Conservation (phyloP, 352 stramenopile genomes). For the Thalassiosira exigua region DNA sequence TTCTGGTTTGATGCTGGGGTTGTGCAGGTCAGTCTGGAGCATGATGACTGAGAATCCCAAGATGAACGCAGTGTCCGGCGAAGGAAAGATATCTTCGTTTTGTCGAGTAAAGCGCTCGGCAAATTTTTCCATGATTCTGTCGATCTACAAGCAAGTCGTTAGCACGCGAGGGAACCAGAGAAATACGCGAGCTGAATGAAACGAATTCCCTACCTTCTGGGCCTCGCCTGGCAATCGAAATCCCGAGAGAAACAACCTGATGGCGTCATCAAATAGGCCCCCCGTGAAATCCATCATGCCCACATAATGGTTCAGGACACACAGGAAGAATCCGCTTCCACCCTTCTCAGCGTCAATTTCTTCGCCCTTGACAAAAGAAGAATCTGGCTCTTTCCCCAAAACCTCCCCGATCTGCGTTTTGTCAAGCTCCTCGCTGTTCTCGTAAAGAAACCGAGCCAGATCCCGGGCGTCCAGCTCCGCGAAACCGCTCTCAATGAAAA, state of each 20-base stretch:
- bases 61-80: conserved; percentile 98
- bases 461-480: conserved; percentile 90
- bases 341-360: conserved; percentile 74
- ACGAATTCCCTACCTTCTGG: conserved; percentile 84
- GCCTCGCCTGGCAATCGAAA: conserved; percentile 99
- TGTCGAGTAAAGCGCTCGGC: conserved; percentile 91
- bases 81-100: conserved; percentile 91
- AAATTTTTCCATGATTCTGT: conserved; percentile 99
- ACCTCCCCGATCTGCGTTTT: conserved; percentile 99
- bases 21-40: conserved; percentile 98
- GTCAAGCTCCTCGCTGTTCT: conserved; percentile 93
- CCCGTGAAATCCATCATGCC: conserved; percentile 95
- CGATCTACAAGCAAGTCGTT: too few species aligned
- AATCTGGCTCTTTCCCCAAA: conserved; percentile 96
- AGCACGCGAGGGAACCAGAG: conserved; percentile 13
- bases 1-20: conserved; percentile 95
- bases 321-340: conserved; percentile 77
- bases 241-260: conserved; percentile 95
- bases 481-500: conserved; percentile 84
- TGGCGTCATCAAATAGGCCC: conserved; percentile 95
- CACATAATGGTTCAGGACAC: conserved; percentile 96
- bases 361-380: conserved; percentile 85
- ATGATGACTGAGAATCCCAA: conserved; percentile 96
- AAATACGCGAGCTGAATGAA: conserved; percentile 1
- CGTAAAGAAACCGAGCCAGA: conserved; percentile 93